A percentile compares a stretch with the other conserved stretches of the same genome.
phyloP scores from a whole-genome alignment of 2,329 filamentous ascomycete species.

The Alternaria sp. region DNA sequence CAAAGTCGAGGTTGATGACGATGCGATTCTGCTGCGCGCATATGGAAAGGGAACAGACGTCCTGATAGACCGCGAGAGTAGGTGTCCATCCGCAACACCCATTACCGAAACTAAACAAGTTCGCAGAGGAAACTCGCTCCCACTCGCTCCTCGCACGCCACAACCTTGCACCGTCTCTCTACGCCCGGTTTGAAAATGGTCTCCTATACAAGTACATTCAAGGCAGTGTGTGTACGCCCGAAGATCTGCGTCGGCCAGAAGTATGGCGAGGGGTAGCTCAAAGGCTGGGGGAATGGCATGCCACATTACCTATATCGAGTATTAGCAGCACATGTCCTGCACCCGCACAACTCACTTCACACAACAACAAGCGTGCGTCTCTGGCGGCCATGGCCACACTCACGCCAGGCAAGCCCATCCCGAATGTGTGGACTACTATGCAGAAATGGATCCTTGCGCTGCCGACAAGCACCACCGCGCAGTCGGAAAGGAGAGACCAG shows the following conservation, averaged over 20 bases:
- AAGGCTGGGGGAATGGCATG: conserved; percentile 93
- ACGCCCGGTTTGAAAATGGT: conserved; percentile 94
- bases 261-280: conserved; percentile 86
- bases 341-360: conserved; percentile 38
- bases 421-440: conserved; percentile 94
- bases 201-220: conserved; percentile 92
- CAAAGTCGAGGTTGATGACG: conserved; percentile 79
- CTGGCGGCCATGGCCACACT: conserved; percentile 48
- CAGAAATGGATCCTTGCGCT: conserved; percentile 94
- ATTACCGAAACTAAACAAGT: conserved; percentile 17
- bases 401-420: conserved; percentile 74
- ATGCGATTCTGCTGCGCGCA: conserved; percentile 87
- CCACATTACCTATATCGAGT: conserved; percentile 66
- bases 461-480: conserved; percentile 73
- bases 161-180: conserved; percentile 82
- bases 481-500: conserved; percentile 70
- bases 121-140: conserved; percentile 66
- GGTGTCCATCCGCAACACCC: conserved; percentile 42
- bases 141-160: conserved; percentile 88
- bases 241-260: conserved; percentile 77
- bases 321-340: conserved; percentile 54
- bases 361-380: conserved; percentile 49
- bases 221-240: conserved; percentile 79
- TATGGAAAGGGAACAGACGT: conserved; percentile 95
- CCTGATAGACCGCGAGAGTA: conserved; percentile 93